These are phyloP conservation scores for Aspergillus aculeatus DNA, from an alignment of 2,329 filamentous ascomycete genomes.

Conservation along the genomic window DNA sequence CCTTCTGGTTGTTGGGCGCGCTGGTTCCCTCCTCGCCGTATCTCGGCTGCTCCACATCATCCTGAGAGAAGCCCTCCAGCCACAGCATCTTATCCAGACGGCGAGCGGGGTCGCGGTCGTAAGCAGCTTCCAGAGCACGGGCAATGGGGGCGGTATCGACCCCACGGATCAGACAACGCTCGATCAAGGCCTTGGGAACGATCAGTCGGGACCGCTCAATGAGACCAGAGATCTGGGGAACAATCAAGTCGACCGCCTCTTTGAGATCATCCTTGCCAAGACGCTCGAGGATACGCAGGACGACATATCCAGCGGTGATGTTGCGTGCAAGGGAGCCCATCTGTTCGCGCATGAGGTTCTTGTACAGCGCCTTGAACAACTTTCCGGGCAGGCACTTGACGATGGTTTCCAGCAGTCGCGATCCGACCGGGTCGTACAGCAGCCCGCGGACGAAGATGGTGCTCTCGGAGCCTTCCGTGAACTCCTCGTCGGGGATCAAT, in stretches of 20 bases:
- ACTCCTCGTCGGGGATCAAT: conserved; percentile 75
- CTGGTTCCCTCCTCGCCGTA: conserved; percentile 26
- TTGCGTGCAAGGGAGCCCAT: conserved; percentile 82
- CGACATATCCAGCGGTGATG: conserved; percentile 85
- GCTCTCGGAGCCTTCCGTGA: conserved; percentile 70
- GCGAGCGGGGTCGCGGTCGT: conserved; percentile 50
- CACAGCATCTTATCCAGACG: conserved; percentile 62
- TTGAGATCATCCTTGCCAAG: conserved; percentile 83
- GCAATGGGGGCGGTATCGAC: conserved; percentile 58
- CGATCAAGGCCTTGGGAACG: conserved; percentile 77
- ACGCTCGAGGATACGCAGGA: conserved; percentile 76
- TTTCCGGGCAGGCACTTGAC: conserved; percentile 79
- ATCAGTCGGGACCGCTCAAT: conserved; percentile 73
- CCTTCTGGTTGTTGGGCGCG: conserved; percentile 21
- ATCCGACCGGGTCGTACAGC: conserved; percentile 87
- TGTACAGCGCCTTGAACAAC: conserved; percentile 84
- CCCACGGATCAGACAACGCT: conserved; percentile 71
- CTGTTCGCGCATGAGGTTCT: conserved; percentile 73
- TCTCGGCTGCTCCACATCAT: conserved; percentile 49
- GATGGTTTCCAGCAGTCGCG: conserved; percentile 83
- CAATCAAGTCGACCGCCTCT: conserved; percentile 67
- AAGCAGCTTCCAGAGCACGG: conserved; percentile 57
- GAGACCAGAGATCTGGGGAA: conserved; percentile 70
- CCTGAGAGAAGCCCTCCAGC: conserved; percentile 51
- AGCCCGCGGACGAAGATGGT: conserved; percentile 81